Base-by-base conservation (phyloP, 2,329 filamentous ascomycete genomes). In the Microdochium nivale region DNA sequence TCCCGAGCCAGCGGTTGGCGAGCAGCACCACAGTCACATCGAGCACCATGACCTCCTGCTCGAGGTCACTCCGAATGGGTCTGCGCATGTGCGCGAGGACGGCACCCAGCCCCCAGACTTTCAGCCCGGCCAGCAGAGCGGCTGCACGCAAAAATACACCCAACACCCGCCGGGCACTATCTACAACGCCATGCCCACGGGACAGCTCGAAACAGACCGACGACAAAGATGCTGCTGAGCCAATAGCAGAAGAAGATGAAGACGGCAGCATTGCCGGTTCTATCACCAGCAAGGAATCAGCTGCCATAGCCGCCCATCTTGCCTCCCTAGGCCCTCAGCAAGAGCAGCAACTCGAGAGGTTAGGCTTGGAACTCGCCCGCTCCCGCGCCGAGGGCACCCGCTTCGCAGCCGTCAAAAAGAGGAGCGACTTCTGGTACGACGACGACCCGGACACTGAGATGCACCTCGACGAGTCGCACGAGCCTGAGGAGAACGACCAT, bases 401-500 rank as follows among this genome's bases (percentile, higher is more conserved):
- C 48, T 59, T 57, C 53, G 58, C 66, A 7, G 65, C 69, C 37
- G 55, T 59, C 10, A 35, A 16, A n/a, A 48, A 37, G 1, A 49
- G 23, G 16, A 33, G 40, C 24, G 27, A 52, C 1, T 63, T 66
- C 53, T 66, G 63, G 63, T 53, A 54, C n/a, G 58, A 63, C 8
- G 40, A 16, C 16, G 40, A 19, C 13, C 21, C 40, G 16, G 40
- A 44, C 14, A 44, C 16, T 19, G 40, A 44, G 9, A 3, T 44
- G 13, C 4, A 66, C 14, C 52, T 52, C 3, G 58, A 62, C 3
- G 61, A 64, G 23, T 48, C 54, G 7, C 56, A 64, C 14, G 54
- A 59, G 25, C 77, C 83, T 52, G 78, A 84, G 57, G 88, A 44
- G 14, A 21, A 86, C 65, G 79, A 87, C 56, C 86, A 90, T 57